phyloP scores from a whole-genome alignment of 2,329 filamentous ascomycete species.

The Alternaria ethzedia region DNA sequence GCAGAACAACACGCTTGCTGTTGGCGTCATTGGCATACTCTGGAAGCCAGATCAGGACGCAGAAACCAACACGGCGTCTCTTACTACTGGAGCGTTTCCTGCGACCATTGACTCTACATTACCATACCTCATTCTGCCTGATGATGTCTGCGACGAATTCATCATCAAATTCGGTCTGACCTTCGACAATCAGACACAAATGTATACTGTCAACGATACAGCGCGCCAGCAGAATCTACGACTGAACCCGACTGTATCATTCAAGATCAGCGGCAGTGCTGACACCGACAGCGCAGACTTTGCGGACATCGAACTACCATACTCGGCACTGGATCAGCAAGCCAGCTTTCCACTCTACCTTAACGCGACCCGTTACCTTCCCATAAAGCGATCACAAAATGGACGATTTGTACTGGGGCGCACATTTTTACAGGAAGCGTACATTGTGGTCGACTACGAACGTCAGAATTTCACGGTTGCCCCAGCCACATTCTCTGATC shows the following conservation, averaged over 20 bases:
- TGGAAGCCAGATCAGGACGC: conserved; percentile 24
- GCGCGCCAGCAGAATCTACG: conserved; percentile 29
- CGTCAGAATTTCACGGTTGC: conserved; percentile 42
- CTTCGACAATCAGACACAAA: too few species aligned
- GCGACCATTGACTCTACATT: conserved; percentile 50
- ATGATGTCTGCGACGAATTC: conserved; percentile 47
- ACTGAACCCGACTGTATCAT: conserved; percentile 33
- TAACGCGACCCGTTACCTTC: conserved; percentile 35
- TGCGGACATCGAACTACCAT: conserved; percentile 33
- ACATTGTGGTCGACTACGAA: conserved; percentile 48
- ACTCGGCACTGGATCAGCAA: conserved; percentile 35
- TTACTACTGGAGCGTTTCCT: conserved; percentile 25
- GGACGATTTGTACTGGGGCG: conserved; percentile 40
- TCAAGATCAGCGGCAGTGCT: conserved; percentile 30
- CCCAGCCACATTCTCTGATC: conserved; percentile 29
- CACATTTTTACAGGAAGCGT: conserved; percentile 47
- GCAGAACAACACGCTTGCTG: conserved; percentile 30
- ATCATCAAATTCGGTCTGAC: conserved; percentile 42
- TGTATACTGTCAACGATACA: conserved; percentile 42
- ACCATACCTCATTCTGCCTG: conserved; percentile 41
- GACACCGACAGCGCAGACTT: conserved; percentile 8
- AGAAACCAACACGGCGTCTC: conserved; percentile 10
- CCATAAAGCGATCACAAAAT: conserved; percentile 35
- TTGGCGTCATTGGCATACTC: conserved; percentile 34
- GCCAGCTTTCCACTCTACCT: conserved; percentile 13